Base-by-base conservation (phyloP, 371 early-diverging fungal species). In the Mortierella sp. region DNA sequence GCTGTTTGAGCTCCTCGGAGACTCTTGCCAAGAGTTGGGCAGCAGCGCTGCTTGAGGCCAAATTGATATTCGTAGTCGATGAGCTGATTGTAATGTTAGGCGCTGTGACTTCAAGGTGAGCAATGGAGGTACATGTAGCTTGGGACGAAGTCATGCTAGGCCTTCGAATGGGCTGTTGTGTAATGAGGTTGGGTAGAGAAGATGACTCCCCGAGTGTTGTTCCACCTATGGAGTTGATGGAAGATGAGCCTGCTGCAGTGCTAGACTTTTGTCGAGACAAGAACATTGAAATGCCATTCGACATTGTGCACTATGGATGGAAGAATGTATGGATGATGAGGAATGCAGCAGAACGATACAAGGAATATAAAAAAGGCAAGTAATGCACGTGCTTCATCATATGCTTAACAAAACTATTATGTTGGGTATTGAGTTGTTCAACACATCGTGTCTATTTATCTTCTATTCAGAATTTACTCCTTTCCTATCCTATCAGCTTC, bases 1-100 rank as follows among this genome's bases (percentile, higher is more conserved):
- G 65, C 28, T 81, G 83, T 35, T 67, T 81, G 54, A 75, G 68
- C 55, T 81, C 83, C 51, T 81, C 76, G 1, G 83, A 81, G 1
- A 81, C 73, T 51, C 73, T 75, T 16, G 71, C 66, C 16, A 81
- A 64, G 14, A 81, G 12, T 35, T 64, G 71, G 16, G 75, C 64
- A 11, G 80, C 80, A 20, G 80, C 68, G 30, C 75, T 78, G 22
- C 45, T 32, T n/a, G 39, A n/a, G 30, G 47, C n/a, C 8, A 49
- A 22, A 9, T 47, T 47, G 2, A 52, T 30, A 22, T 49, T 49
- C 10, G 47, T 24, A 4, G 61, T 49, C 1, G 61, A 30, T 2
- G 52, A 22, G 39, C 28, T 55, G 8, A 49, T 26, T 2, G 52
- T 28, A 10, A 45, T 26, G 24, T 65, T 24, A 5, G 62, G 51